A percentile compares a stretch with the other conserved stretches of the same genome.
These are phyloP conservation scores for Thalassiosira oceanica DNA, from an alignment of 352 stramenopile species.

Conservation along the genomic window DNA sequence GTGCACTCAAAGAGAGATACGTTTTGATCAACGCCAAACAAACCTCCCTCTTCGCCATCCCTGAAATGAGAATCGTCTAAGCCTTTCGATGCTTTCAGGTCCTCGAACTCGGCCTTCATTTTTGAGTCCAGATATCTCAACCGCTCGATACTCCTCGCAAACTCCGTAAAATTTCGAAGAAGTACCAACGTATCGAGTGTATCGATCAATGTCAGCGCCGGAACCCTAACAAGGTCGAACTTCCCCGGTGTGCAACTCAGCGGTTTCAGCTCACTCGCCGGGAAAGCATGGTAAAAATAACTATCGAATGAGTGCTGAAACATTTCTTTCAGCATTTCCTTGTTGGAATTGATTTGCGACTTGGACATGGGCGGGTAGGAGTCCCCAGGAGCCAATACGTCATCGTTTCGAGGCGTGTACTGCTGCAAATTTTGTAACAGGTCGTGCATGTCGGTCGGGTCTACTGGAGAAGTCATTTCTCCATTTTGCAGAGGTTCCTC, in stretches of 20 bases:
- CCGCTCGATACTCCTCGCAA: constrained; percentile 77
- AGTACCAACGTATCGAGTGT: constrained; percentile 82
- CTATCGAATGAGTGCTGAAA: constrained; percentile 77
- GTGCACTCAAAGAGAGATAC: constrained; percentile 97
- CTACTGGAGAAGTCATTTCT: not conserved
- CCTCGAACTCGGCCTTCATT: constrained; percentile 37
- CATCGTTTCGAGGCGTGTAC: constrained; percentile 7
- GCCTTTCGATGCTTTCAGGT: constrained; percentile 6
- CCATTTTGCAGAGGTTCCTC: not conserved
- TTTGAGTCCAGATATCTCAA: constrained; percentile 56
- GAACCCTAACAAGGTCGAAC: constrained; percentile 78
- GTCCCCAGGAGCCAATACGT: not conserved
- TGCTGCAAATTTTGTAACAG: constrained; percentile 44
- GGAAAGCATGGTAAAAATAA: constrained; percentile 81
- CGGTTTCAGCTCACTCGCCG: constrained; percentile 71
- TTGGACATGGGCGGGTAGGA: constrained; percentile 59
- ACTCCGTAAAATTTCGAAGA: constrained; percentile 83
- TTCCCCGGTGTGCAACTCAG: constrained; percentile 56
- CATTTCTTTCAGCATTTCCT: constrained; percentile 64
- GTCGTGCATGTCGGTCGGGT: constrained; percentile 27
- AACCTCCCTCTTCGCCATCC: constrained; percentile 37
- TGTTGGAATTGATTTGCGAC: constrained; percentile 54
- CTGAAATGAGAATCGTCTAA: constrained; percentile 3
- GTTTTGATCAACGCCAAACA: constrained; percentile 86
- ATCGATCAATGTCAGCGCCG: constrained; percentile 84